phyloP scores from a whole-genome alignment of 2,329 filamentous ascomycete species.

The Colletotrichum sp. region DNA sequence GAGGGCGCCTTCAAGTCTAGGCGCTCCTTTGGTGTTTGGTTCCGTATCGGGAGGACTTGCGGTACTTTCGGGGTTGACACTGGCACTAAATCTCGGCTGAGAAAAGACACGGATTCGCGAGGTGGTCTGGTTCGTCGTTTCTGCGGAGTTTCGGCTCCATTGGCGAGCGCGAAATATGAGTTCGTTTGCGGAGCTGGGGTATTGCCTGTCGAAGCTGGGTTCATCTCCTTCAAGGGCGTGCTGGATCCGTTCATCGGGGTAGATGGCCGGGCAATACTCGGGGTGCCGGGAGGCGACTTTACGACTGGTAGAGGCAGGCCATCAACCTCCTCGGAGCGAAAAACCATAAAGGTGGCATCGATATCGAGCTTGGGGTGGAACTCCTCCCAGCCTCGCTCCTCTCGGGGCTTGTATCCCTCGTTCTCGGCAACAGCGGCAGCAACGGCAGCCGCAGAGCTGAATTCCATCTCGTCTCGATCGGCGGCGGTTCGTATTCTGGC shows the following conservation, averaged over 20 bases:
- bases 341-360: constrained; percentile 78
- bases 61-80: constrained; percentile 57
- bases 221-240: constrained; percentile 52
- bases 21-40: constrained; percentile 80
- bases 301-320: constrained; percentile 59
- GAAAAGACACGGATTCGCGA: constrained; percentile 58
- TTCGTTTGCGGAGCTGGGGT: constrained; percentile 46
- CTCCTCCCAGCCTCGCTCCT: constrained; percentile 97
- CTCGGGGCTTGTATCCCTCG: constrained; percentile 95
- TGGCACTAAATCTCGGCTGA: constrained; percentile 51
- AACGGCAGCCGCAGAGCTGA: constrained; percentile 86
- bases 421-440: constrained; percentile 87
- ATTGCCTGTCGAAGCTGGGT: constrained; percentile 46
- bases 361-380: constrained; percentile 97
- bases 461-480: constrained; percentile 69
- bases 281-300: constrained; percentile 37
- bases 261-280: constrained; percentile 33
- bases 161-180: constrained; percentile 31
- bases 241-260: constrained; percentile 47
- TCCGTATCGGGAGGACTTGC: constrained; percentile 76
- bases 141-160: constrained; percentile 41
- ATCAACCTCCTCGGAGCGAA: constrained; percentile 85
- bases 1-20: constrained; percentile 79
- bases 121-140: constrained; percentile 52
- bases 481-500: constrained; percentile 61